phyloP scores from a whole-genome alignment of 2,329 filamentous ascomycete species.

The Aspergillus uvarum region DNA sequence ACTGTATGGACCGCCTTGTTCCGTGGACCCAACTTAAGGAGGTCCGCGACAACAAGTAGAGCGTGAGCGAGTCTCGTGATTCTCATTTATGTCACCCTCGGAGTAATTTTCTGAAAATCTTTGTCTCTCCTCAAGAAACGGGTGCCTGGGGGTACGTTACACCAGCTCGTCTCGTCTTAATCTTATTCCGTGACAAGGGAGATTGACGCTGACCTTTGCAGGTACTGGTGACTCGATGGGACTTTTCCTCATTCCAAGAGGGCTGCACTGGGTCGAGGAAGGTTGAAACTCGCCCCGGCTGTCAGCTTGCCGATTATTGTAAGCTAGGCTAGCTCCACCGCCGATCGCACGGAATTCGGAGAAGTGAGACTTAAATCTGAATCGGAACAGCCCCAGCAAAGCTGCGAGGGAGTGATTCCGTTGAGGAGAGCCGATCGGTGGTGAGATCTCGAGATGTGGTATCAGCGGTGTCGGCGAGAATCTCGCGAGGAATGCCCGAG shows the following conservation, averaged over 20 bases:
- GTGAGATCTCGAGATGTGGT: not conserved
- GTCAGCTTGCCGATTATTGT: not conserved
- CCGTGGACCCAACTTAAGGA: not conserved
- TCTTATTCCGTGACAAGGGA: not conserved
- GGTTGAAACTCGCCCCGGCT: not conserved
- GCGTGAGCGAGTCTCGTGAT: not conserved
- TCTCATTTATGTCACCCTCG: conserved; percentile 5
- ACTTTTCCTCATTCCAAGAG: not conserved
- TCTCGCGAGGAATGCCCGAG: not conserved
- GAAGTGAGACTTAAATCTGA: not conserved
- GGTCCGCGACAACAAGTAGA: not conserved
- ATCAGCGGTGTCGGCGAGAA: not conserved
- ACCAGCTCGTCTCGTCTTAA: not conserved
- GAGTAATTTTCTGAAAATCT: not conserved
- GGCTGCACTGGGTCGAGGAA: not conserved
- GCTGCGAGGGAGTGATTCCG: not conserved
- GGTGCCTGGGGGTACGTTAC: not conserved
- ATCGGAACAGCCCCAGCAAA: not conserved
- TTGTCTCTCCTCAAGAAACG: conserved; percentile 1
- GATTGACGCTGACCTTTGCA: not conserved
- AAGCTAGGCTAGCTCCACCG: not conserved
- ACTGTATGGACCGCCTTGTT: not conserved
- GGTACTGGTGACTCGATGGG: not conserved
- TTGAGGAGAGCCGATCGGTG: not conserved
- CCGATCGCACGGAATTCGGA: not conserved